These are phyloP conservation scores for Pouteria campechiana DNA, from an alignment of 179 eudicot species.

Conservation along the genomic window DNA sequence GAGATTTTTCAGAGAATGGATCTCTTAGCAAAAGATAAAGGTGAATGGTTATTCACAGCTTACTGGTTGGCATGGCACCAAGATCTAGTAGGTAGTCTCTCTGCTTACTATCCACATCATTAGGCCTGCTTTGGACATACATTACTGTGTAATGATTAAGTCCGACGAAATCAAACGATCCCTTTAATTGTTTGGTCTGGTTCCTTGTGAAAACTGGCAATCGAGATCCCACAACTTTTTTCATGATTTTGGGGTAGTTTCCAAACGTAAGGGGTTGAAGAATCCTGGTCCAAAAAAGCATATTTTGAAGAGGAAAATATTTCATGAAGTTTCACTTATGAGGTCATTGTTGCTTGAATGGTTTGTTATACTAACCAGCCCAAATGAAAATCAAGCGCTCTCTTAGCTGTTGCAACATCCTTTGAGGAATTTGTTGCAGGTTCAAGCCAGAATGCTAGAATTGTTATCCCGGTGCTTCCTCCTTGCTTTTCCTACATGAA, in stretches of 20 bases:
- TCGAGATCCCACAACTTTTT: constrained; percentile 28
- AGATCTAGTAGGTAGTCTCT: too few species aligned
- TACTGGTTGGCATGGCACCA: constrained; percentile 39
- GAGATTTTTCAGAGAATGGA: too few species aligned
- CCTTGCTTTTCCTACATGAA: constrained; percentile 37
- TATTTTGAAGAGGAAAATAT: background rate
- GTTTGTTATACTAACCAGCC: constrained; percentile 30
- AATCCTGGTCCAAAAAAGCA: constrained; percentile 33
- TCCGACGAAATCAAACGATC: constrained; percentile 57
- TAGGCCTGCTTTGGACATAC: constrained; percentile 71
- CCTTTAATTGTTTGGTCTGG: constrained; percentile 17
- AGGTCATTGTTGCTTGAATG: too few species aligned
- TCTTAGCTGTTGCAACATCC: constrained; percentile 49
- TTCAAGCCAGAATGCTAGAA: constrained; percentile 52
- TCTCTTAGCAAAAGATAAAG: too few species aligned
- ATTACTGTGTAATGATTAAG: constrained; percentile 65
- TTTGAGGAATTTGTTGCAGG: constrained; percentile 50
- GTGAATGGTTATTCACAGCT: constrained; percentile 34
- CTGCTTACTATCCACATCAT: too few species aligned
- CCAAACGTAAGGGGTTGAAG: constrained; percentile 63
- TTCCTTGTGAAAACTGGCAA: constrained; percentile 39
- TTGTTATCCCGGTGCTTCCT: constrained; percentile 52
- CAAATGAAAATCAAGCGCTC: constrained; percentile 59
- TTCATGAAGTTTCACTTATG: constrained; percentile 11
- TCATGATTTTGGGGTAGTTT: constrained; percentile 57